phyloP scores from a whole-genome alignment of 2,329 filamentous ascomycete genomes.

The Botrytis galanthina region DNA sequence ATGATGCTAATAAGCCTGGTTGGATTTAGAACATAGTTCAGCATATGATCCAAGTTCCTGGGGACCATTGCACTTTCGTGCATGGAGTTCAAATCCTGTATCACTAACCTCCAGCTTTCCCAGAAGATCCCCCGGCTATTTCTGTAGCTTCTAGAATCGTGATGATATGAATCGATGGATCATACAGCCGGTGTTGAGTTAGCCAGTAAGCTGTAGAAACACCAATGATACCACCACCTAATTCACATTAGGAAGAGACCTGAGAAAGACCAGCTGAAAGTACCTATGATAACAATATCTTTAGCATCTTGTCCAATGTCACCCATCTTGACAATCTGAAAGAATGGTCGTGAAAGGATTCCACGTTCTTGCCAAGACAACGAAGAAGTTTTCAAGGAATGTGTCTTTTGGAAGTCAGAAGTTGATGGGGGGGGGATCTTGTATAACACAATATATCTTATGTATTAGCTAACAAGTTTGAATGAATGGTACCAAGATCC shows the following conservation, averaged over 20 bases:
- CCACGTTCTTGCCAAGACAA: not conserved
- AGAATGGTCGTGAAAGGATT: not conserved
- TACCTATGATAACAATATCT: slow-evolving; percentile 11
- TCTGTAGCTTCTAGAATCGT: slow-evolving; percentile 80
- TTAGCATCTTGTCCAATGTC: not conserved
- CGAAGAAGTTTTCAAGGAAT: not conserved
- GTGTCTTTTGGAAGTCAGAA: not conserved
- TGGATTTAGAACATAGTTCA: not conserved
- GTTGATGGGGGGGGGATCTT: not conserved
- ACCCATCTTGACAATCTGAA: not conserved
- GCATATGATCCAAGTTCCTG: not conserved
- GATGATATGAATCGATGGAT: slow-evolving; percentile 69
- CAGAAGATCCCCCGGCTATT: slow-evolving; percentile 82
- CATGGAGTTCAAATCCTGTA: not conserved
- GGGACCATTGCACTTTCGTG: not conserved
- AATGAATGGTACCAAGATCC: not conserved
- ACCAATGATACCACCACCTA: slow-evolving; percentile 81
- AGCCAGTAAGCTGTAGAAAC: slow-evolving; percentile 87
- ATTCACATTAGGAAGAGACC: not conserved
- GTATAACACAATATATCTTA: not conserved
- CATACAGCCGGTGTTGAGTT: slow-evolving; percentile 76
- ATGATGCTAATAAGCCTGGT: slow-evolving; percentile 65
- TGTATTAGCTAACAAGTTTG: not conserved
- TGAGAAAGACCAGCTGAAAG: not conserved
- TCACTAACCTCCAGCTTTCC: slow-evolving; percentile 74